Evolutionary conservation across 108 stramenopile genomes (phyloP), one percentile per base, ranked within the genome.

Genomic region (Phaeodactylum tricornutum): DNA sequence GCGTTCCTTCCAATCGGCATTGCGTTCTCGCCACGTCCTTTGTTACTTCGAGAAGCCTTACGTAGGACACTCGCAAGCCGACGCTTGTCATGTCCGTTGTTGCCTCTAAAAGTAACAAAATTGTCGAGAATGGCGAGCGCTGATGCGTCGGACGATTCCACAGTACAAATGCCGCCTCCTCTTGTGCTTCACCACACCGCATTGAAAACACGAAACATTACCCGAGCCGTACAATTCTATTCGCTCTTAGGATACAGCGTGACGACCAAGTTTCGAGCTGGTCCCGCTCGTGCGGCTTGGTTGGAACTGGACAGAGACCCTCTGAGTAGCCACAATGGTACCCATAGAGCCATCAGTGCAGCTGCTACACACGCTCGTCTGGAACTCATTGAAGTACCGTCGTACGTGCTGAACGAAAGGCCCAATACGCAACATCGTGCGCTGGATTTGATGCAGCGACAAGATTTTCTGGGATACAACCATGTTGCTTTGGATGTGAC

Each of bases 401-500:
- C 46, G 15, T 67, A 72, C 41, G 68, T 92, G 51, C 52, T 82
- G 35, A 53, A 77, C 20, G 85, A 82, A 66, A 63, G 62, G 9
- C 73, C 75, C 34, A 77, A 83, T 6, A 75, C 47, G 70, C 67
- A 65, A 53, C 49, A 51, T 32, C 66, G 77, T 16, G 88, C 84
- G 21, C 28, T 90, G 2, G 81, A 90, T 64, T 46, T 84, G 9
- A 67, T 57, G n/a, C 34, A 71, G 39, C 62, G 66, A 15, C 72
- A 52, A 47, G 81, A 81, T 27, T 53, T 85, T 22, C 55, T 92
- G 25, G 89, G 89, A 11, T 62, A 70, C 33, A 86, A 92, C 70
- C 89, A 92, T 57, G 49, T 81, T 12, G 79, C 79, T 15, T 49
- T 92, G 30, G 89, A 92, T 69, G 85, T 87, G 5, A 76, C 82